Evolutionary conservation across 225 moss, liverwort and hornwort genomes (phyloP), one percentile per base, ranked within the genome.

Genomic region (Bryoerythrophyllum caledonicum): DNA sequence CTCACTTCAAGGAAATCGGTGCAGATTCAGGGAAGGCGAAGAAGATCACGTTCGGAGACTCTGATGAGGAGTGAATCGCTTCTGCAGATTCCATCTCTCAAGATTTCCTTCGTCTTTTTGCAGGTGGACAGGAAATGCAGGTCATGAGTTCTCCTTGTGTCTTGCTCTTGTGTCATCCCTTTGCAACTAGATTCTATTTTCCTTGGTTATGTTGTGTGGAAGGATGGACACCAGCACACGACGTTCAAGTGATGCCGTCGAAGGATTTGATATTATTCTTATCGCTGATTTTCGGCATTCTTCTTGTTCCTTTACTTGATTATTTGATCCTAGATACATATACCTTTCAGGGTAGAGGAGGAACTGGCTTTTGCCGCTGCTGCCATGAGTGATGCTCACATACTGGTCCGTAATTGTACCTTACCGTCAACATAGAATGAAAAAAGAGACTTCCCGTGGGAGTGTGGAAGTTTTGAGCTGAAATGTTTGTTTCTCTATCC

Each of bases 1-100:
- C 91, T 1, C 99, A 99, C 70, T 99, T 95, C 60, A 99, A 93
- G 74, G 99, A 95, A 70, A 95, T 95, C 41, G 86, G 80, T 66
- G 88, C 83, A 0, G 86, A 88, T 74, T 86, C 90, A 4, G 90
- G 85, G 0, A 92, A 95, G 82, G 88, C 99, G 7, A 95, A 87
- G 46, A 99, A 93, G 76, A 99, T 95, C 19, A 99, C 95, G 6
- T 99, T 99, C 40, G 87, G 85, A 58, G 89, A 87, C 76, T 90
- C 94, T 10, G 94, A 93, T 64, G 91, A 93, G 57, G 93, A 95
- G 51, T 89, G 77, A 76, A 59, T 17, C 10, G 62, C 34, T 34
- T 6, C 5, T 12, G 1, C 17, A 74, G 28, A 44, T 49, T 6
- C 27, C 30, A 55, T 56, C 46, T 48, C 58, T 59, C 23, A 10